phyloP scores from a whole-genome alignment of 441 rosid species.

The Pelargonium citronellum region DNA sequence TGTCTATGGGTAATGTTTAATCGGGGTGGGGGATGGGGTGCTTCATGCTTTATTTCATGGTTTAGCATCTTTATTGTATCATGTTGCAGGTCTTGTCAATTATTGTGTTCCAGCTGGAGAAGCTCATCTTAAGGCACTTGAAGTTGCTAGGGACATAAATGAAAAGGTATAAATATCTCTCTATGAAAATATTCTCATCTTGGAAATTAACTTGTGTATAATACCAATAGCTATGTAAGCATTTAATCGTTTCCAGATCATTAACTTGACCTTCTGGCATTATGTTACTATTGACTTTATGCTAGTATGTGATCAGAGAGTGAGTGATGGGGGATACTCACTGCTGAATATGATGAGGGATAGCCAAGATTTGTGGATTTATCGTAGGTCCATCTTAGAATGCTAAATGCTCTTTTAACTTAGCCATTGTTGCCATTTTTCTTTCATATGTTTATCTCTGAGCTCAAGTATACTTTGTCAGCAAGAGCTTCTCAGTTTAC shows the following conservation, averaged over 20 bases:
- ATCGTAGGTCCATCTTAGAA: neutral
- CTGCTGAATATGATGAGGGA: too few species aligned
- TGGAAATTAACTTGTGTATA: neutral
- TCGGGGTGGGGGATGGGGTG: neutral
- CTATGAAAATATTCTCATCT: constrained; percentile 1
- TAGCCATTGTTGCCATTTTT: neutral
- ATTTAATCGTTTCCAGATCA: neutral
- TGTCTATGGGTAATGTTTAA: constrained; percentile 44
- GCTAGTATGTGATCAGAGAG: neutral
- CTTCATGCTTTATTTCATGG: constrained; percentile 9
- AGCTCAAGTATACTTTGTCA: neutral
- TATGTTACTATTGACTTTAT: neutral
- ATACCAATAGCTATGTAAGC: neutral
- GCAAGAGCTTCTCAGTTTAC: neutral
- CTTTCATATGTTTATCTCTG: neutral
- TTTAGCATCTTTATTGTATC: constrained; percentile 1
- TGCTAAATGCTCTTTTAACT: neutral
- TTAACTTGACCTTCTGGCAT: neutral
- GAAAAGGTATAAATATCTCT: constrained; percentile 43
- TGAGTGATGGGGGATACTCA: too few species aligned
- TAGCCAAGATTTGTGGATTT: too few species aligned
- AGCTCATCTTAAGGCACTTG: constrained; percentile 57
- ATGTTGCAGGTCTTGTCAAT: constrained; percentile 61
- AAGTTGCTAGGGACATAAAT: constrained; percentile 71
- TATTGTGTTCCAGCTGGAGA: constrained; percentile 63